These are phyloP conservation scores for Russula sp. DNA, from an alignment of 768 basidiomycete species.

Conservation along the genomic window DNA sequence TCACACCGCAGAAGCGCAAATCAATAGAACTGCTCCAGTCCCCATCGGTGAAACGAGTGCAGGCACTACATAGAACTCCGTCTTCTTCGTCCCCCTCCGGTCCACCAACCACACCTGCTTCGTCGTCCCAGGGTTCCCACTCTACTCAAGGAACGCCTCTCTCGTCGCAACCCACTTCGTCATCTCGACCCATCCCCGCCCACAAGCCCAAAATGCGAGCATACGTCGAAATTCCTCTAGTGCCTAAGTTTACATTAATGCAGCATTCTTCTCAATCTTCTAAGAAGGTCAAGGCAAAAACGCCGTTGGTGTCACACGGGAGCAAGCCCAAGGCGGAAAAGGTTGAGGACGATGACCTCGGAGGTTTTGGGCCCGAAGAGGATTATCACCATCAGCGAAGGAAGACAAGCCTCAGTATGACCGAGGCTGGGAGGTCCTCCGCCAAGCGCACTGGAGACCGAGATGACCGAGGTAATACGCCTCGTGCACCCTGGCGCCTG, in stretches of 20 bases:
- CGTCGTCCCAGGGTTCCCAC: slow-evolving; percentile 15
- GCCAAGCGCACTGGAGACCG: slow-evolving; percentile 63
- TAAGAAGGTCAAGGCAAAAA: slow-evolving; percentile 15
- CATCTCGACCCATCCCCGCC: slow-evolving; percentile 15
- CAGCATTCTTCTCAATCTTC: slow-evolving; percentile 15
- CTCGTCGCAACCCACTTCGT: not conserved
- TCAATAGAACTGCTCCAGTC: slow-evolving; percentile 51
- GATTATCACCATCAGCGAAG: slow-evolving; percentile 37
- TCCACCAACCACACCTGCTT: slow-evolving; percentile 21
- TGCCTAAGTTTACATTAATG: slow-evolving; percentile 25
- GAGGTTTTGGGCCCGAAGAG: slow-evolving; percentile 36
- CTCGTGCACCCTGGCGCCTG: not conserved
- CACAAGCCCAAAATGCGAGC: slow-evolving; percentile 26
- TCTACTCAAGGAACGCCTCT: slow-evolving; percentile 11
- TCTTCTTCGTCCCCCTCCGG: slow-evolving; percentile 13
- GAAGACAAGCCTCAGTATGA: slow-evolving; percentile 24
- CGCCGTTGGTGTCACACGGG: slow-evolving; percentile 12
- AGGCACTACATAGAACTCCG: slow-evolving; percentile 28
- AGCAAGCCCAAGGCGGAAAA: slow-evolving; percentile 4
- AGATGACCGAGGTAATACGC: slow-evolving; percentile 58
- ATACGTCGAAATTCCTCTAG: slow-evolving; percentile 30
- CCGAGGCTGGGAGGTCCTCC: slow-evolving; percentile 42
- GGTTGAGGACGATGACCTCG: slow-evolving; percentile 25
- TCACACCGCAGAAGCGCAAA: slow-evolving; percentile 72
- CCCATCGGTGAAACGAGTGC: slow-evolving; percentile 57